Conservation (phyloP, 2,329 filamentous ascomycete genomes). For the Ascosphaera aggregata region DNA sequence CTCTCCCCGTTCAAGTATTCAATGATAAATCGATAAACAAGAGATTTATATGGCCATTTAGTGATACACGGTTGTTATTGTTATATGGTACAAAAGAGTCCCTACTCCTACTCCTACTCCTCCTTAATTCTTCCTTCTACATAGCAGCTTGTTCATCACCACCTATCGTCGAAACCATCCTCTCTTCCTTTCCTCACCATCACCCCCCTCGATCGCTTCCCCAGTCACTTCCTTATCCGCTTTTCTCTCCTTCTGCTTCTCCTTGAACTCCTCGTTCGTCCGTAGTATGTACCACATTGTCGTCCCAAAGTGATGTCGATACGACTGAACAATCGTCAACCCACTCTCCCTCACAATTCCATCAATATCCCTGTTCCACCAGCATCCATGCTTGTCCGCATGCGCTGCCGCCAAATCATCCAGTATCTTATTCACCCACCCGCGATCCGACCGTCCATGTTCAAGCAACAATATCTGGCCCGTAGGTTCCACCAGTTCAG, state of each 20-base stretch:
- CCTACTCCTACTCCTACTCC: no score
- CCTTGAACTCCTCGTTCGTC: slow-evolving; percentile 7
- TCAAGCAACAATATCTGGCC: slow-evolving; percentile 25
- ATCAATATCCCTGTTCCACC: slow-evolving; percentile 29
- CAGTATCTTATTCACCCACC: slow-evolving; percentile 23
- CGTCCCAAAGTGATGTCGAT: slow-evolving; percentile 25
- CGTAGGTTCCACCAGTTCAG: slow-evolving; percentile 15
- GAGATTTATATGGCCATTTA: no score
- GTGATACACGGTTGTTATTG: no score
- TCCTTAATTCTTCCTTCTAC: no score
- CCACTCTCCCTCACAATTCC: slow-evolving; percentile 24
- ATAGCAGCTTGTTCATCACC: not conserved
- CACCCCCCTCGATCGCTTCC: not conserved
- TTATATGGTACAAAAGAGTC: no score
- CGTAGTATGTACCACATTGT: slow-evolving; percentile 22
- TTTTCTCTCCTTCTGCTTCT: not conserved
- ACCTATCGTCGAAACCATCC: not conserved
- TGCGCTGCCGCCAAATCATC: slow-evolving; percentile 24
- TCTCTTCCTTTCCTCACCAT: not conserved
- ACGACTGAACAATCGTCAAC: slow-evolving; percentile 22
- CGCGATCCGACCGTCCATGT: slow-evolving; percentile 24
- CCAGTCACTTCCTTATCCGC: not conserved
- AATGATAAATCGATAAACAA: no score
- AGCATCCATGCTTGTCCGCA: slow-evolving; percentile 27
- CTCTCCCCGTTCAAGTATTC: no score